Evolutionary conservation across 495 filamentous ascomycete genomes (phyloP).

Genomic region (Glarea lozoyensis): DNA sequence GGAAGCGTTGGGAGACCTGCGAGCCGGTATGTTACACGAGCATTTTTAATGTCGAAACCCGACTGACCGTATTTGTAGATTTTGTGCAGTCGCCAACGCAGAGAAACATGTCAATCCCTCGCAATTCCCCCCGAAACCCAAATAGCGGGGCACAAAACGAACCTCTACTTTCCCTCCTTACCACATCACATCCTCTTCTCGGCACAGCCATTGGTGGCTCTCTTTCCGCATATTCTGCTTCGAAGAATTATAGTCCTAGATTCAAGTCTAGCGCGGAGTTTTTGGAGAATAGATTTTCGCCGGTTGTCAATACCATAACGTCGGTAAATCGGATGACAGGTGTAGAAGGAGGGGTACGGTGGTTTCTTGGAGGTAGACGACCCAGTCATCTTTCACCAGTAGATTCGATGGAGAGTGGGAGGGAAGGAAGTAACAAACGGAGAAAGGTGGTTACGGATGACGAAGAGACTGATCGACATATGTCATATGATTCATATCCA

Average conservation of each 20-base stretch:
- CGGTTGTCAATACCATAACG: conserved; percentile 74
- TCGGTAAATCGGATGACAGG: conserved; percentile 73
- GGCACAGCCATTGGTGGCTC: conserved; percentile 75
- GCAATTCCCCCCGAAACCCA: conserved; percentile 17
- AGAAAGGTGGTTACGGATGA: conserved; percentile 39
- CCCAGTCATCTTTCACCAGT: conserved; percentile 30
- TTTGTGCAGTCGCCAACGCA: conserved; percentile 46
- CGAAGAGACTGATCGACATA: conserved; percentile 9
- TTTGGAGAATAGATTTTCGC: conserved; percentile 74
- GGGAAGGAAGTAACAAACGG: conserved; percentile 50
- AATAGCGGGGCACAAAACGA: conserved; percentile 31
- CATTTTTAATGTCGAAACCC: not conserved
- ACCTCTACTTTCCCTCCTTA: conserved; percentile 71
- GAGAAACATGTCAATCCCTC: conserved; percentile 28
- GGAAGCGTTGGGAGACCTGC: conserved; percentile 76
- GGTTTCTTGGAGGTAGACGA: conserved; percentile 51
- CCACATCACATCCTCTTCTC: conserved; percentile 68
- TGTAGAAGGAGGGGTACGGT: conserved; percentile 71
- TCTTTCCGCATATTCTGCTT: conserved; percentile 67
- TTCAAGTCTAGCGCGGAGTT: conserved; percentile 79
- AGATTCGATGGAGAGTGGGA: conserved; percentile 29
- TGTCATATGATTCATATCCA: conserved; percentile 31
- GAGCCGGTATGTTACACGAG: conserved; percentile 52
- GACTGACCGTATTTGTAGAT: conserved; percentile 37
- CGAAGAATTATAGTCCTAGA: conserved; percentile 79